Percentiles rank a stretch among this genome's conserved stretches.
Evolutionary conservation across 352 stramenopile genomes (phyloP).

Genomic region (Globisporangium viniferum): DNA sequence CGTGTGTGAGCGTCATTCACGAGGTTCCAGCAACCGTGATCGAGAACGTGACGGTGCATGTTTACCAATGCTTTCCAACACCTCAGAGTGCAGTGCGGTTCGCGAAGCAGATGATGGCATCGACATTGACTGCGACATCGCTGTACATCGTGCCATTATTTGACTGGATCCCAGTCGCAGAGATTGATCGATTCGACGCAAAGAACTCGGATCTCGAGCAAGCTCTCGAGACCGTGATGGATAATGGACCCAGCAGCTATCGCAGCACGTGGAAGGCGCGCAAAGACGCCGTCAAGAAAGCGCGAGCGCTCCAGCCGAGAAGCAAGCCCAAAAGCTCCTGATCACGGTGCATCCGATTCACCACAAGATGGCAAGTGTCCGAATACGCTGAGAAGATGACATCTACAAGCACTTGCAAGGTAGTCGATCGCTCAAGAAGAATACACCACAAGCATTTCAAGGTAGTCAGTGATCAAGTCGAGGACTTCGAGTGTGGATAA

Average conservation of each 20-base stretch:
- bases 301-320: slow-evolving; percentile 14
- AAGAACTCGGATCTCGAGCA: slow-evolving; percentile 59
- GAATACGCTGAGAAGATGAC: no score
- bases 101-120: slow-evolving; percentile 47
- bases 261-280: slow-evolving; percentile 67
- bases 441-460: no score
- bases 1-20: slow-evolving; percentile 56
- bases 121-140: slow-evolving; percentile 37
- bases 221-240: slow-evolving; percentile 50
- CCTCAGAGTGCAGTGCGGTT: slow-evolving; percentile 76
- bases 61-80: slow-evolving; percentile 82
- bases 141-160: slow-evolving; percentile 77
- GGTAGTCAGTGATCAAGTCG: no score
- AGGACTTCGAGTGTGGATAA: no score
- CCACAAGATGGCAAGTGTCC: no score
- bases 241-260: slow-evolving; percentile 17
- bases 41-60: slow-evolving; percentile 59
- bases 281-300: slow-evolving; percentile 65
- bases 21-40: slow-evolving; percentile 24
- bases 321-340: slow-evolving; percentile 10
- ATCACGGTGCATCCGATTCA: background rate
- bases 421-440: no score
- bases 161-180: slow-evolving; percentile 66
- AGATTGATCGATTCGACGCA: slow-evolving; percentile 73
- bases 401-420: no score